Base-by-base conservation (phyloP, 176 grass and related monocot species). In the Oryza glumipatula region DNA sequence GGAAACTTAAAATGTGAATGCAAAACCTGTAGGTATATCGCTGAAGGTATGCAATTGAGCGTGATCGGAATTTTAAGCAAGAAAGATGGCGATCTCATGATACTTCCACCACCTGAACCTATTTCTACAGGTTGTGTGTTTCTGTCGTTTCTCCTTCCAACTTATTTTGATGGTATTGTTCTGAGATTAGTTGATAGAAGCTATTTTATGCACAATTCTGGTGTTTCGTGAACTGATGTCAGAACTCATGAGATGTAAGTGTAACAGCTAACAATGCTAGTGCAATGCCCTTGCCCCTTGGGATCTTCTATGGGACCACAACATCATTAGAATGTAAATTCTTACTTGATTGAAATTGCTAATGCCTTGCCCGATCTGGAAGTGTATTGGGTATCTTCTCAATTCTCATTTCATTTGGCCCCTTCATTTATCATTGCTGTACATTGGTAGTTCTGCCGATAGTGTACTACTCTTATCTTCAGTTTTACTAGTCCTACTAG, bases 41-140 rank as follows among this genome's bases (percentile, higher is more conserved):
- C 70, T 63, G 96, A 99, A 89, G 96, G 93, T 69, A 95, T 85
- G 71, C 80, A 26, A 56, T 84, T 94, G 90, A 94, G 89, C 30
- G 93, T 90, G 77, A 86, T 92, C 12, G 96, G 96, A 80, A 84
- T 99, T 79, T 77, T 96, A 68, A 94, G 90, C 76, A 99, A 88
- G 87, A 96, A 94, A 88, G 84, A 89, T 82, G 93, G 74, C 70
- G 84, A 68, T 41, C 14, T 90, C 64, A 73, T 78, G 67, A 94
- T 99, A 83, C 71, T 94, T 76, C 89, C 96, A 58, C 90, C 86
- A 45, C 78, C 78, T 3, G 93, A 99, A 74, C 88, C 88, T 88
- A 80, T 96, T 71, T 89, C 86, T 52, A 99, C 96, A 36, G 90
- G 86, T 70, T 99, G 90, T 67, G 71, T 92, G 38, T n/a, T 88